Base-by-base conservation (phyloP, 2,329 filamentous ascomycete species). In the Ascochyta clinopodiicola region DNA sequence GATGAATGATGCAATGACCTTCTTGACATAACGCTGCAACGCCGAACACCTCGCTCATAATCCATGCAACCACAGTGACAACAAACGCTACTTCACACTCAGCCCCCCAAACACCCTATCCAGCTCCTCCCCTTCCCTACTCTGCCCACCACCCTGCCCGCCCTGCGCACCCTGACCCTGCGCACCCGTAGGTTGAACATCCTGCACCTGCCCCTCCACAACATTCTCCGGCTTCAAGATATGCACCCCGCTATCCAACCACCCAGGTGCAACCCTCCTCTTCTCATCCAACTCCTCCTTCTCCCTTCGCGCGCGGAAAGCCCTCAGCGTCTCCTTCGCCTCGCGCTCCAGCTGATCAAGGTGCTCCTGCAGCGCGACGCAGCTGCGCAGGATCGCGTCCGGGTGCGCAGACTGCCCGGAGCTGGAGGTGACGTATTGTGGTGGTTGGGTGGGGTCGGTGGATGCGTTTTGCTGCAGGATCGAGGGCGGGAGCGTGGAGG, bases 311-410 rank as follows among this genome's bases (percentile, higher is more conserved):
- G 88, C 85, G 64, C 95, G 88, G 78, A 95, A 91, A 19, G 84
- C 84, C 47, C 80, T 77, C 50, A 97, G 80, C 49, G 88, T 85
- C 32, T 80, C 79, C 59, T 89, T 84, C 1, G 90, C 90, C 32
- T 91, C 87, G 2, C 82, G 81, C 61, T 88, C 84, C 62, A 91
- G 82, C 62, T 86, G 85, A 24, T 85, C 79, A 12, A 99, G 81
- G 75, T 97, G 91, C 1, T 85, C 83, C 64, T 90, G 87, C 37
- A 99, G 83, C 7, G 89, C 88, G 59, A 85, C 84, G 78, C 94
- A 97, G 22, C 91, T 92, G 13, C 87, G 84, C 19, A 93, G 83
- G 68, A 99, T 96, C 64, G 93, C 88, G 66, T 92, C 87, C 0
- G 95, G 92, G 65, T 96, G 61, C 5, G 93, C 92, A 40, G 92